phyloP scores from a whole-genome alignment of 208 protist species.

The Leishmania gerbilli region DNA sequence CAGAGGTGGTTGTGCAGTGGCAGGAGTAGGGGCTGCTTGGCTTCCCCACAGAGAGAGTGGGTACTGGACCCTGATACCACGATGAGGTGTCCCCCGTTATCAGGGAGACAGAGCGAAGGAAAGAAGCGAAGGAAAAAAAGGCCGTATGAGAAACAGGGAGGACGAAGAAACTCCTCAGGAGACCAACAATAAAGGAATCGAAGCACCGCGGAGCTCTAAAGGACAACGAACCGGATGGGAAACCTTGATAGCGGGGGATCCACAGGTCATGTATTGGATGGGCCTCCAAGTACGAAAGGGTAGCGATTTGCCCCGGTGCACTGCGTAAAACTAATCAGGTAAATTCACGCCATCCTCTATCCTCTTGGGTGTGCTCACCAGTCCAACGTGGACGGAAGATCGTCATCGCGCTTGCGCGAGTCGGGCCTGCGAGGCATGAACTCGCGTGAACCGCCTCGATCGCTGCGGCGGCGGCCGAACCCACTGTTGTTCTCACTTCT shows the following conservation, averaged over 20 bases:
- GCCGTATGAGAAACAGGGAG: not conserved
- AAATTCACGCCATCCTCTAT: not conserved
- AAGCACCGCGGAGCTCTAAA: not conserved
- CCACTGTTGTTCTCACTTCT: conserved; percentile 6
- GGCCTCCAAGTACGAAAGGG: not conserved
- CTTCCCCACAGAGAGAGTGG: conserved; percentile 3
- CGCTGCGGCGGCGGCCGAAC: not conserved
- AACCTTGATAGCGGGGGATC: not conserved
- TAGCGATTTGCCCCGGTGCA: not conserved
- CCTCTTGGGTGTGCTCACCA: not conserved
- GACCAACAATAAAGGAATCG: not conserved
- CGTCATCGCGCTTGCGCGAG: not conserved
- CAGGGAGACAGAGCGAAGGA: conserved; percentile 3
- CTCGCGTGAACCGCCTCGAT: conserved; percentile 2
- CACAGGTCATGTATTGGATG: not conserved
- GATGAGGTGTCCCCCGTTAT: conserved; percentile 3
- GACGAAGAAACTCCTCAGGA: not conserved
- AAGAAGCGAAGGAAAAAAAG: not conserved
- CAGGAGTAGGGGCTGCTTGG: not conserved
- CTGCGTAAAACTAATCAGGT: not conserved
- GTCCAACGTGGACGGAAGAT: not conserved
- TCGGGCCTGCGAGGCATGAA: not conserved
- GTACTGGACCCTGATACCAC: conserved; percentile 1
- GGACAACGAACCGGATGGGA: not conserved
- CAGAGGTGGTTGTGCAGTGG: not conserved